Percentiles rank a stretch among this genome's conserved stretches.
Evolutionary conservation across 306 rosid species (phyloP).

Genomic region (Vigna hirtella): DNA sequence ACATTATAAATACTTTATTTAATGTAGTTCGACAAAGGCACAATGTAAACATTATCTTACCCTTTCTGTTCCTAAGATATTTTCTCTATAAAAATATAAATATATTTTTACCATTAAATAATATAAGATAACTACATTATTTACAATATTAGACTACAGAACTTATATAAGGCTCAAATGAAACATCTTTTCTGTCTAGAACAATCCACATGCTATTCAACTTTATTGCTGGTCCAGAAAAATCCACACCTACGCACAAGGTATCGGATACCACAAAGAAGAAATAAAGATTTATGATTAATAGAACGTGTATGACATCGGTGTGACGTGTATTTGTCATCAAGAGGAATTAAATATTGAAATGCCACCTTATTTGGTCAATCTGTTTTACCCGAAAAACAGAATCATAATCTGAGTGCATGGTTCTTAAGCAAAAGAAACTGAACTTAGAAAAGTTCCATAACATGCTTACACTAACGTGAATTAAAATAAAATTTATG

Average conservation of each 20-base stretch:
- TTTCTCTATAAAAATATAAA: not conserved
- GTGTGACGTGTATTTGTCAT: not conserved
- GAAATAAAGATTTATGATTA: not conserved
- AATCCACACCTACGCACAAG: not conserved
- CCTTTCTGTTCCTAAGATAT: too few species aligned
- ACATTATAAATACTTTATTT: too few species aligned
- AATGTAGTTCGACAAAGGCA: too few species aligned
- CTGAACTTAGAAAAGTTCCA: not conserved
- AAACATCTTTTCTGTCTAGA: not conserved
- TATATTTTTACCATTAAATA: not conserved
- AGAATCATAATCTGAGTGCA: not conserved
- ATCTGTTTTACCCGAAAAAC: slow-evolving; percentile 11
- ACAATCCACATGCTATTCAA: slow-evolving; percentile 15
- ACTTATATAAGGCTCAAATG: not conserved
- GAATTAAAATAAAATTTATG: not conserved
- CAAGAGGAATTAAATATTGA: slow-evolving; percentile 6
- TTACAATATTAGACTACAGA: not conserved
- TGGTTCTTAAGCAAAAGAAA: not conserved
- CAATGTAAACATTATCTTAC: too few species aligned
- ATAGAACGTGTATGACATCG: not conserved
- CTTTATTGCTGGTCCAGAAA: slow-evolving; percentile 20
- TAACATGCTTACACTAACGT: not conserved
- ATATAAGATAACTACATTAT: not conserved
- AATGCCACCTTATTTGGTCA: not conserved
- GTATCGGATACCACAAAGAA: not conserved